Evolutionary conservation across 2,329 filamentous ascomycete species (phyloP).

Genomic region (Talaromyces sp.): DNA sequence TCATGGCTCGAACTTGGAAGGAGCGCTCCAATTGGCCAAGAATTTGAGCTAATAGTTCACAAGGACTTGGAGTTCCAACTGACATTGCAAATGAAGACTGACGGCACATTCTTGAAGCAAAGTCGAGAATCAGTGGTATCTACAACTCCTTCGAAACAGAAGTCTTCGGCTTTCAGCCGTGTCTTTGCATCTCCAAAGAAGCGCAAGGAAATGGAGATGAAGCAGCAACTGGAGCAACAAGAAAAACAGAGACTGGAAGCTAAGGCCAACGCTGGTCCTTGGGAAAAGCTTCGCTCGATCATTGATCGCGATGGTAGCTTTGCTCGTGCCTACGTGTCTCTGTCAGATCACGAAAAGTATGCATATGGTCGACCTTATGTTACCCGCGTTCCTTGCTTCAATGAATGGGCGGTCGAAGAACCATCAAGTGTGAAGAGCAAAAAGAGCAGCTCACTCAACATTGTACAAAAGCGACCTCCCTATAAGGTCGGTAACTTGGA

Average conservation of each 20-base stretch:
- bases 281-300: slow-evolving; percentile 81
- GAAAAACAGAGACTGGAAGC: slow-evolving; percentile 63
- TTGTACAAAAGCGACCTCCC: slow-evolving; percentile 69
- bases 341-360: slow-evolving; percentile 85
- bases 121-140: slow-evolving; percentile 36
- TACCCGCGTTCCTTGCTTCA: slow-evolving; percentile 92
- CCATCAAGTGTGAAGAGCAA: slow-evolving; percentile 94
- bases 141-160: slow-evolving; percentile 64
- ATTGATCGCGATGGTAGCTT: slow-evolving; percentile 92
- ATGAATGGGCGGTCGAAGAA: slow-evolving; percentile 95
- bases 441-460: slow-evolving; percentile 61
- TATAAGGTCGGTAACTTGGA: slow-evolving; percentile 95
- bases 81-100: slow-evolving; percentile 90
- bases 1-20: slow-evolving; percentile 90
- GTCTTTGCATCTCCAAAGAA: slow-evolving; percentile 95
- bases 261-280: slow-evolving; percentile 55
- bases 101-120: slow-evolving; percentile 65
- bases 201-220: slow-evolving; percentile 87
- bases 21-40: slow-evolving; percentile 91
- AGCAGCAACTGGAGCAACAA: slow-evolving; percentile 78
- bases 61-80: slow-evolving; percentile 99
- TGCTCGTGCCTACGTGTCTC: slow-evolving; percentile 84
- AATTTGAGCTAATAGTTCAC: slow-evolving; percentile 95
- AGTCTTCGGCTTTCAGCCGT: slow-evolving; percentile 84
- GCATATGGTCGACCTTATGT: slow-evolving; percentile 86